Evolutionary conservation across 495 filamentous ascomycete genomes (phyloP), one percentile per base, ranked within the genome.

Genomic region (Letharia columbiana): DNA sequence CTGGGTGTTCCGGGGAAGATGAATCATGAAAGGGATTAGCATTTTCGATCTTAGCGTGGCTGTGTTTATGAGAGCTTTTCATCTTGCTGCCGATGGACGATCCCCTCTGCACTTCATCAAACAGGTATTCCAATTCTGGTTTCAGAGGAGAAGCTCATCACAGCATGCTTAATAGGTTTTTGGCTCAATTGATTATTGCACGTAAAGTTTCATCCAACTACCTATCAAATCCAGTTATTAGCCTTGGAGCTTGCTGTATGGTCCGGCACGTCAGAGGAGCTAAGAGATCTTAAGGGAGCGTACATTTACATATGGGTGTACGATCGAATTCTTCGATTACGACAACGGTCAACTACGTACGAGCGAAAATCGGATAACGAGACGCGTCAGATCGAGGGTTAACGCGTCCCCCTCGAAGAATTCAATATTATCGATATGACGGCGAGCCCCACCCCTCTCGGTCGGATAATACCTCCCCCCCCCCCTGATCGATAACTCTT

Each of bases 11-110:
- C 3, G 10, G 10, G 28, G 31, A 18, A 56, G 23, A 52, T 52
- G 49, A 31, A 49, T 28, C 4, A 56, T 56, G 52, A 56, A 15
- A 33, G 28, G 52, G 28, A 35, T 28, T 18, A 17, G 52, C 15
- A 28, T 70, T 61, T 6, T n/a, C 41, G 18, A 61, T 10, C 4
- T 44, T 61, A 60, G 33, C 58, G 58, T 39, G 58, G 40, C n/a
- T 10, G 33, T 60, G 15, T 40, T 20, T 39, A 4, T 10, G 35
- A 15, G n/a, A 15, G 35, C 17, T 58, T 6, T 18, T n/a, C 49
- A 31, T 31, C 49, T 17, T 31, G 49, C 23, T 31, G 23, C 2
- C 15, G 44, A 47, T 52, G 10, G 49, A 33, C 12, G 49, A 10
- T 10, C n/a, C 28, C 15, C 1, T 13, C 11, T 54, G 10, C 49